Conservation (phyloP, 805 yeast genomes). For the Scheffersomyces spartinae region DNA sequence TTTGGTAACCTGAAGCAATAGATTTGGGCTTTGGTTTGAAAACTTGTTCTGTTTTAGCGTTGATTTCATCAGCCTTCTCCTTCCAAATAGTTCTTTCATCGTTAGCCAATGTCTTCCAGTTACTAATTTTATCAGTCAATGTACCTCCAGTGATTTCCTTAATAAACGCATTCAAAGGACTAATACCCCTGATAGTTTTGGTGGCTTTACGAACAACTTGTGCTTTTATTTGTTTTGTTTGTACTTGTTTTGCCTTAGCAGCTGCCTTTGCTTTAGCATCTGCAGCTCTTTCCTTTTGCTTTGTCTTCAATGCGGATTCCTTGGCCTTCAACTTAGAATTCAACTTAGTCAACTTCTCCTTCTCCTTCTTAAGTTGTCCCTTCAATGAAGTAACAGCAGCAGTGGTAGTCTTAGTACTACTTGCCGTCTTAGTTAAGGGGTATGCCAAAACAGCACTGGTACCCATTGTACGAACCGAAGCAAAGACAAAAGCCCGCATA, state of each 20-base stretch:
- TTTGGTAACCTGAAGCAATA: too few relatives aligned
- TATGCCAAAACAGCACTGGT: too few relatives aligned
- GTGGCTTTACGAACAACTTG: conserved; percentile 10
- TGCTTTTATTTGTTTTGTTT: conserved; percentile 4
- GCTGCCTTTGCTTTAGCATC: conserved; percentile 5
- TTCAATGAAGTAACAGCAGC: too few relatives aligned
- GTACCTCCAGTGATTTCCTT: conserved; percentile 10
- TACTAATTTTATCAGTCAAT: conserved; percentile 2
- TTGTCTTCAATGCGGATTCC: conserved; percentile 7
- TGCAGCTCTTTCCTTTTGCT: conserved; percentile 8
- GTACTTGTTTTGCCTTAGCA: conserved; percentile 6
- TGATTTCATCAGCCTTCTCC: conserved; percentile 11
- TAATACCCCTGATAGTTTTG: conserved; percentile 12
- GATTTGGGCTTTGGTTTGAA: too few relatives aligned
- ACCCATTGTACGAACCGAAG: too few relatives aligned
- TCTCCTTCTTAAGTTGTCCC: conserved; percentile 9
- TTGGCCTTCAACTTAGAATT: conserved; percentile 10
- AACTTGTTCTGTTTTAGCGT: too few relatives aligned
- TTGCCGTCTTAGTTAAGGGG: too few relatives aligned
- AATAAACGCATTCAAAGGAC: conserved; percentile 13
- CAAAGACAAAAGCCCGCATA: too few relatives aligned
- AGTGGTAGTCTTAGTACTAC: too few relatives aligned
- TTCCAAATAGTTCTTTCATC: conserved; percentile 19
- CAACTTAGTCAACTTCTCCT: conserved; percentile 6
- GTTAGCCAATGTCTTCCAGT: conserved; percentile 19